A percentile compares a stretch with the other conserved stretches of the same genome.
Evolutionary conservation across 2,329 filamentous ascomycete species (phyloP).

Genomic region (Alternaria arborescens): DNA sequence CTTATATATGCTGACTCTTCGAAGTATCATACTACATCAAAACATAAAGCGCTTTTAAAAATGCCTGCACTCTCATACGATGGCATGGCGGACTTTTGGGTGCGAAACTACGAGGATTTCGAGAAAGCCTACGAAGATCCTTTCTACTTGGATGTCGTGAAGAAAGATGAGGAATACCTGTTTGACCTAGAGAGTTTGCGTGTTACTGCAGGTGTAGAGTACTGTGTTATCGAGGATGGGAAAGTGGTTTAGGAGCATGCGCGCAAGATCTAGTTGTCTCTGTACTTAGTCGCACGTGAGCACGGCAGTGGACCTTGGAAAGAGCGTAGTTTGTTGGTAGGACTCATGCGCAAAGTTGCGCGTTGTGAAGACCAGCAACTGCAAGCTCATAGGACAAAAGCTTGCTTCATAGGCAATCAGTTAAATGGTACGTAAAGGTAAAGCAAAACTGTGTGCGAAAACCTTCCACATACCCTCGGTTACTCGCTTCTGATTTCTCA

Average conservation of each 20-base stretch:
- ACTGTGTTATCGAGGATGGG: background rate
- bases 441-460: background rate
- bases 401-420: background rate
- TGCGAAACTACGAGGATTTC: slow-evolving; percentile 35
- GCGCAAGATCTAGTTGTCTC: no score
- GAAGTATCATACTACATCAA: slow-evolving; percentile 34
- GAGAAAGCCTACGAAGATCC: slow-evolving; percentile 34
- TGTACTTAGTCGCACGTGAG: no score
- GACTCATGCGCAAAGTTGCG: background rate
- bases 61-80: slow-evolving; percentile 29
- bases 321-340: background rate
- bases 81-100: slow-evolving; percentile 38
- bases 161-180: slow-evolving; percentile 33
- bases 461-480: background rate
- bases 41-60: slow-evolving; percentile 23
- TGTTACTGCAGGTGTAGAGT: background rate
- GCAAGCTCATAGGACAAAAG: background rate
- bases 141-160: slow-evolving; percentile 30
- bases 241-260: slow-evolving; percentile 1
- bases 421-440: background rate
- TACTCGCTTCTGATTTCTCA: background rate
- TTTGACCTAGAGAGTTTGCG: slow-evolving; percentile 23
- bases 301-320: background rate
- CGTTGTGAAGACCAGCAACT: background rate
- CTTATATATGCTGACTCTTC: background rate